Evolutionary conservation across 2,329 filamentous ascomycete species (phyloP), one percentile per base, ranked within the genome.

Genomic region (Xylariaceae sp.): DNA sequence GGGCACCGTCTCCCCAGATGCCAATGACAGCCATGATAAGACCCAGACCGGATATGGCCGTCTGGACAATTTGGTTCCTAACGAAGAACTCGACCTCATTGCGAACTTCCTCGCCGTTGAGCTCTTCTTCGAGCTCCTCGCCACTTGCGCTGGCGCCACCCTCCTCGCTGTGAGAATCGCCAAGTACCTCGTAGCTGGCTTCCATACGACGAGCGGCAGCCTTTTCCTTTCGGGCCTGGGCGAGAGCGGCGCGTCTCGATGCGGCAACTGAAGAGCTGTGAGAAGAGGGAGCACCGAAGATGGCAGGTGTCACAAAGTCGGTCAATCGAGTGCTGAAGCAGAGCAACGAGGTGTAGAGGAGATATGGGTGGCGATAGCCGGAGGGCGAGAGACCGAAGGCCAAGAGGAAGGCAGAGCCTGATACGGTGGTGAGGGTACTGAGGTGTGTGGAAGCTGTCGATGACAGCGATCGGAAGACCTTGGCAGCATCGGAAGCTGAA

Each of bases 281-380:
- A 47, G 56, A 51, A 8, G 58, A 50, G 34, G 59, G 50, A 21
- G 50, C 40, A 21, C 59, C 54, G 50, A 68, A 65, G 49, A 75
- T 57, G 48, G 67, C 66, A 1, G 76, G 73, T 14, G 75, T 67
- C 33, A 80, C 58, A 20, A 67, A 63, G 45, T 76, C 74, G 34
- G 72, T 73, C 36, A 79, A 71, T 19, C 76, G 75, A 36, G 86
- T 80, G 32, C 86, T 70, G 32, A 76, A 72, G 35, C 83, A 79
- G 46, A 90, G 76, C 21, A 89, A 68, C 3, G 83, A 82, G 12
- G 88, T 89, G 82, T 93, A 96, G 48, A 96, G 68, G 21, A 96
- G 82, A 64, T 95, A 97, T 0, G 92, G 92, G 64, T 97, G 92
- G 63, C 86, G 83, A 56, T 80, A 76, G 45, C 82, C 78, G 21